These are phyloP conservation scores for Cynanchum wilfordii DNA, from an alignment of 257 asterid species.

Conservation along the genomic window DNA sequence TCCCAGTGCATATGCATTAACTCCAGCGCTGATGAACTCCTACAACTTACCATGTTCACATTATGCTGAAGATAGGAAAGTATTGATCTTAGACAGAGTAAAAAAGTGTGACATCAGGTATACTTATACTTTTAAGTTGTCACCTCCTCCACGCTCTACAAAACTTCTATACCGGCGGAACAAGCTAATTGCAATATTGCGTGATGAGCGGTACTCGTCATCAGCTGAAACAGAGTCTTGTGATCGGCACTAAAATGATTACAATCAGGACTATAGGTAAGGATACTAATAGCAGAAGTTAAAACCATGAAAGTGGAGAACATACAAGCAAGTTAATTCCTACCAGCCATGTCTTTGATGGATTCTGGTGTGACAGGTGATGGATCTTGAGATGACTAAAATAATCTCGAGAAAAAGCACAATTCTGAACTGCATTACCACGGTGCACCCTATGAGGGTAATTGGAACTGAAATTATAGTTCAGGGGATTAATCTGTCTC, in stretches of 20 bases:
- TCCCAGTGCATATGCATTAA: slow-evolving; percentile 88
- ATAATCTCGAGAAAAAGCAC: slow-evolving; percentile 34
- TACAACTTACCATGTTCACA: slow-evolving; percentile 28
- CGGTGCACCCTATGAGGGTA: slow-evolving; percentile 26
- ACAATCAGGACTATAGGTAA: neutral
- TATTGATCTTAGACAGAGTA: neutral
- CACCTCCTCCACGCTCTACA: slow-evolving; percentile 97
- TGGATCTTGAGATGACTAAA: slow-evolving; percentile 40
- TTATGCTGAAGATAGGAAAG: slow-evolving; percentile 12
- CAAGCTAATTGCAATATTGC: slow-evolving; percentile 88
- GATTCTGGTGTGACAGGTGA: slow-evolving; percentile 33
- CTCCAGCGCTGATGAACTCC: slow-evolving; percentile 97
- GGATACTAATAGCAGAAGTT: neutral
- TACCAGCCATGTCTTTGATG: slow-evolving; percentile 77
- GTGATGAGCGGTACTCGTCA: slow-evolving; percentile 81
- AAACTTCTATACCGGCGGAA: slow-evolving; percentile 74
- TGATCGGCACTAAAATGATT: slow-evolving; percentile 54
- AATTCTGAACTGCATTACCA: slow-evolving; percentile 35
- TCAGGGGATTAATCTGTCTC: slow-evolving; percentile 30
- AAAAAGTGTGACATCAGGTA: slow-evolving; percentile 23
- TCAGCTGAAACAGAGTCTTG: slow-evolving; percentile 69
- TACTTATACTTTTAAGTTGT: slow-evolving; percentile 91
- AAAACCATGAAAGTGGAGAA: neutral
- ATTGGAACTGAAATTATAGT: slow-evolving; percentile 24
- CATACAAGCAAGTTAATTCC: slow-evolving; percentile 13